These are phyloP conservation scores for Wallacemonas collosoma DNA, from an alignment of 208 protist genomes.

Conservation along the genomic window DNA sequence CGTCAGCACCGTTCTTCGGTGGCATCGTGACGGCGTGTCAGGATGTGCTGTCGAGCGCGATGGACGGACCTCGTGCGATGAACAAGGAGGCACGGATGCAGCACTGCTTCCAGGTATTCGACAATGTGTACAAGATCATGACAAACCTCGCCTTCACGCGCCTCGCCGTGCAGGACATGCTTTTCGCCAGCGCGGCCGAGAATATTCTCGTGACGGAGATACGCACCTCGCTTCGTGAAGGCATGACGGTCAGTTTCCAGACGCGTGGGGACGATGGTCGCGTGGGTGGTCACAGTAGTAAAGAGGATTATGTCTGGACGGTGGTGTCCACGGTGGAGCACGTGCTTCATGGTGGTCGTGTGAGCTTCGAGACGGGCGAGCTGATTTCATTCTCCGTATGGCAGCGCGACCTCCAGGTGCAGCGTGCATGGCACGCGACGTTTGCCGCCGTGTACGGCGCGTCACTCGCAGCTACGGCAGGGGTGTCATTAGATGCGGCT, in stretches of 20 bases:
- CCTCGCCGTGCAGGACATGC: slow-evolving; percentile 80
- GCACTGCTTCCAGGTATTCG: slow-evolving; percentile 79
- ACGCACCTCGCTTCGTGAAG: slow-evolving; percentile 79
- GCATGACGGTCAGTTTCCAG: slow-evolving; percentile 28
- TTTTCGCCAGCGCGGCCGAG: slow-evolving; percentile 71
- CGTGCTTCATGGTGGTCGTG: slow-evolving; percentile 58
- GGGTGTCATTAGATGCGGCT: too few relatives aligned
- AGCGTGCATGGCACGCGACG: background rate
- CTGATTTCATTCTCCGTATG: slow-evolving; percentile 22
- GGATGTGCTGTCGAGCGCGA: slow-evolving; percentile 20
- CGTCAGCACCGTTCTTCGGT: slow-evolving; percentile 2
- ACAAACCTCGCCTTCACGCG: slow-evolving; percentile 71
- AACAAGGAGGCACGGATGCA: slow-evolving; percentile 58
- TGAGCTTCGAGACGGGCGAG: slow-evolving; percentile 66
- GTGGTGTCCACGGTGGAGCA: slow-evolving; percentile 67
- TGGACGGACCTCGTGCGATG: background rate
- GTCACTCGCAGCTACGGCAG: too few relatives aligned
- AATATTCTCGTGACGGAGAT: slow-evolving; percentile 75
- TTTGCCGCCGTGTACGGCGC: slow-evolving; percentile 29
- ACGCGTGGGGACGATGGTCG: background rate
- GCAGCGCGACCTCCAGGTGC: background rate
- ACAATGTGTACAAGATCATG: slow-evolving; percentile 80
- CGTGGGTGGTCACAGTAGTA: slow-evolving; percentile 17
- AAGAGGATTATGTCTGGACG: slow-evolving; percentile 52
- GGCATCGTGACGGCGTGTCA: slow-evolving; percentile 4